These are phyloP conservation scores for Zoysia matrella DNA, from an alignment of 202 grass and related monocot genomes.

Conservation along the genomic window DNA sequence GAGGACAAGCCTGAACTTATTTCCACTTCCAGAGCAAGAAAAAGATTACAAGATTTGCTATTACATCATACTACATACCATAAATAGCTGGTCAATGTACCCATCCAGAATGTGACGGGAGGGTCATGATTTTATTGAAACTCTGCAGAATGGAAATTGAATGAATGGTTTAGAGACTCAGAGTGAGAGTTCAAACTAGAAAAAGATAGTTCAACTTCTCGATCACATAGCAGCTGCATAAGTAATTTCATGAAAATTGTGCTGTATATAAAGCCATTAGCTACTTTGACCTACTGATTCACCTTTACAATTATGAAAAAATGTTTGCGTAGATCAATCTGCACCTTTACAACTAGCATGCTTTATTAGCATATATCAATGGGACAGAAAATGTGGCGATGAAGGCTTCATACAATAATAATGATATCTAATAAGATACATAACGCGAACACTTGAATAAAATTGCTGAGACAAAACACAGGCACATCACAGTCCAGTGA, in stretches of 20 bases:
- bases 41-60: background rate
- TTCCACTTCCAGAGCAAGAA: background rate
- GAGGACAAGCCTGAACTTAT: background rate
- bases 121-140: background rate
- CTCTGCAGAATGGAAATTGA: conserved; percentile 5
- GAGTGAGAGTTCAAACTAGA: background rate
- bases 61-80: conserved; percentile 23
- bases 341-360: background rate
- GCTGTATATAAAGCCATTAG: background rate
- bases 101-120: background rate
- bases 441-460: background rate
- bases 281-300: background rate
- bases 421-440: background rate
- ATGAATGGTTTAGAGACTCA: background rate
- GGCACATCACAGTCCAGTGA: background rate
- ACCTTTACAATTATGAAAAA: background rate
- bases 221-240: background rate
- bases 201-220: background rate
- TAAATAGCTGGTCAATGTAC: background rate
- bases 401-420: background rate
- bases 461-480: background rate
- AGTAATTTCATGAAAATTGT: background rate
- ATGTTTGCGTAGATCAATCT: background rate
- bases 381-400: background rate
- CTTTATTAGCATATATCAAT: too few species aligned